Conservation (phyloP, 2,329 filamentous ascomycete species). For the Aspergillus melleus region DNA sequence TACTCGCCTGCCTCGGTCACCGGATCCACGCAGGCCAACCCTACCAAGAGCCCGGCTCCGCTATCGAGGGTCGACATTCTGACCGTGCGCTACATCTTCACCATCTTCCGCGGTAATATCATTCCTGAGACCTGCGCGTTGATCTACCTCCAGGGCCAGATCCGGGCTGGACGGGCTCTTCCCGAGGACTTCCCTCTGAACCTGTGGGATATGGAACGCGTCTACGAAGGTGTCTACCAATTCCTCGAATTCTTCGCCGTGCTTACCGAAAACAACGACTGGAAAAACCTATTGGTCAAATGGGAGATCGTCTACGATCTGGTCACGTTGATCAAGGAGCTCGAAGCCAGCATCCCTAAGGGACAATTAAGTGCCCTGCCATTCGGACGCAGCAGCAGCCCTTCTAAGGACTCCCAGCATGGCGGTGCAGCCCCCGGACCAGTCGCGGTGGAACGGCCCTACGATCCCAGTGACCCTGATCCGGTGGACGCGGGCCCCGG, state of each 20-base stretch:
- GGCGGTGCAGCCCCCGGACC: conserved; percentile 34
- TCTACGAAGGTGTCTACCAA: conserved; percentile 91
- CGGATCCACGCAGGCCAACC: conserved; percentile 53
- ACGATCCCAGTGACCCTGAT: conserved; percentile 51
- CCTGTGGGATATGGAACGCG: conserved; percentile 95
- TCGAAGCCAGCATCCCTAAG: conserved; percentile 85
- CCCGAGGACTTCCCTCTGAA: conserved; percentile 90
- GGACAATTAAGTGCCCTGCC: conserved; percentile 60
- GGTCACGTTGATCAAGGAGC: conserved; percentile 78
- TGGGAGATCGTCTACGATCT: conserved; percentile 92
- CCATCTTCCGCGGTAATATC: conserved; percentile 86
- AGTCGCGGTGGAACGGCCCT: conserved; percentile 65
- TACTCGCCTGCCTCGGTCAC: conserved; percentile 50
- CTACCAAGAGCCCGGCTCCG: conserved; percentile 58
- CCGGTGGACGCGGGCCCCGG: conserved; percentile 44
- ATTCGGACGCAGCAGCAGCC: conserved; percentile 33
- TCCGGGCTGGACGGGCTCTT: conserved; percentile 72
- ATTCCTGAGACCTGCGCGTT: conserved; percentile 93
- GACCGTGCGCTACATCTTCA: conserved; percentile 85
- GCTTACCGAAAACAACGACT: conserved; percentile 79
- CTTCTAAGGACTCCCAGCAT: conserved; percentile 31
- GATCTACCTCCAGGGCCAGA: conserved; percentile 90
- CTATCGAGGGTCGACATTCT: conserved; percentile 59
- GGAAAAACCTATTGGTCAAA: conserved; percentile 80
- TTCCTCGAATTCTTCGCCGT: conserved; percentile 93